Conservation (phyloP, 805 yeast species). For the Scheffersomyces spartinae region DNA sequence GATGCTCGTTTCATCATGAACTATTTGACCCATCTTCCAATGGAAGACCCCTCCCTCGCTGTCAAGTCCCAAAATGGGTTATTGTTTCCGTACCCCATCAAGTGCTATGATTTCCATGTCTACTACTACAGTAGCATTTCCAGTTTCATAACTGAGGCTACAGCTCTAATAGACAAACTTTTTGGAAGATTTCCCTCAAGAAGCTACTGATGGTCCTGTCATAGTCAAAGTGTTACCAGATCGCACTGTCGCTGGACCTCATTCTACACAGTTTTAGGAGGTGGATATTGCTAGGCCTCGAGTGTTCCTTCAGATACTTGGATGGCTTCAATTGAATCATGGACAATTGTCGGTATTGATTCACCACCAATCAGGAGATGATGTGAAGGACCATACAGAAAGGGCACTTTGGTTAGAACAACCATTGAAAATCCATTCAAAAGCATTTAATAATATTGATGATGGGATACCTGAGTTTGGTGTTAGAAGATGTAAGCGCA, state of each 20-base stretch:
- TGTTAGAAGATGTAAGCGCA: slow-evolving; percentile 9
- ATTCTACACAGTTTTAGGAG: slow-evolving; percentile 21
- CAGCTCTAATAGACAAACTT: slow-evolving; percentile 10
- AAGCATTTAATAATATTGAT: slow-evolving; percentile 5
- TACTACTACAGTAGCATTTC: slow-evolving; percentile 14
- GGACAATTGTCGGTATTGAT: slow-evolving; percentile 19
- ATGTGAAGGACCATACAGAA: slow-evolving; percentile 14
- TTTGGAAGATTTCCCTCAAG: slow-evolving; percentile 13
- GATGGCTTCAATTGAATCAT: slow-evolving; percentile 21
- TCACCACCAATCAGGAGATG: slow-evolving; percentile 23
- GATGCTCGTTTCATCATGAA: slow-evolving; percentile 12
- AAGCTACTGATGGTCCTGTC: slow-evolving; percentile 13
- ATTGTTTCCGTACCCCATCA: slow-evolving; percentile 12
- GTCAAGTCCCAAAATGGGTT: slow-evolving; percentile 11
- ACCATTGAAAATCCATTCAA: slow-evolving; percentile 9
- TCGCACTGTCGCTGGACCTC: slow-evolving; percentile 19
- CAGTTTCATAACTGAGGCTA: slow-evolving; percentile 11
- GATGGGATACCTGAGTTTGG: slow-evolving; percentile 17
- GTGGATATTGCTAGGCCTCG: slow-evolving; percentile 21
- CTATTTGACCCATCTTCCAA: slow-evolving; percentile 12
- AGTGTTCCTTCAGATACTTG: slow-evolving; percentile 13
- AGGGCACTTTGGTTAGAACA: slow-evolving; percentile 21
- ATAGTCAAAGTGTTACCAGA: slow-evolving; percentile 16
- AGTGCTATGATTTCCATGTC: slow-evolving; percentile 22
- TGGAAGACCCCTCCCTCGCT: slow-evolving; percentile 10